These are phyloP conservation scores for Sinapis alba DNA, from an alignment of 441 rosid species.

Conservation along the genomic window DNA sequence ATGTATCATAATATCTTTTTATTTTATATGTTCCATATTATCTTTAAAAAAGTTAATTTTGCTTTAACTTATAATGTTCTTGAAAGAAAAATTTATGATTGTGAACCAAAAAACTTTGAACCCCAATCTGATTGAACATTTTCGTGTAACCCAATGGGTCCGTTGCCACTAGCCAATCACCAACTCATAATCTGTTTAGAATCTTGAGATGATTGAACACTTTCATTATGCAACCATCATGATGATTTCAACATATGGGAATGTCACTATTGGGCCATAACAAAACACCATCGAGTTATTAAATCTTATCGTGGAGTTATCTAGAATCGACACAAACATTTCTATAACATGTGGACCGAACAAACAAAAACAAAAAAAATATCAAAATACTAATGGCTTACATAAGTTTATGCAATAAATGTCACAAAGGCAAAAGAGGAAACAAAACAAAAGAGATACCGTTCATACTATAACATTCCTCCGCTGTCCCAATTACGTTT, in stretches of 20 bases:
- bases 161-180: conserved; percentile 32
- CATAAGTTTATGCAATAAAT: conserved; percentile 20
- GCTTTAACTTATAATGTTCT: background rate
- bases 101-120: conserved; percentile 17
- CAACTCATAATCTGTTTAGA: conserved; percentile 19
- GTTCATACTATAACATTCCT: conserved; percentile 38
- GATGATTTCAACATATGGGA: conserved; percentile 2
- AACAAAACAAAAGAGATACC: conserved; percentile 36
- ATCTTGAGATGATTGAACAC: background rate
- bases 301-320: conserved; percentile 36
- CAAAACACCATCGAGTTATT: conserved; percentile 24
- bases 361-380: conserved; percentile 14
- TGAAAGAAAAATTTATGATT: background rate
- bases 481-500: conserved; percentile 33
- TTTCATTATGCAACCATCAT: background rate
- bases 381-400: conserved; percentile 30
- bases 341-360: conserved; percentile 30
- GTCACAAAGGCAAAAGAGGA: conserved; percentile 21
- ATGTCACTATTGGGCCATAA: conserved; percentile 27
- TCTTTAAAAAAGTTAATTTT: background rate
- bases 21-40: too few relatives aligned
- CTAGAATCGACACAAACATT: conserved; percentile 27
- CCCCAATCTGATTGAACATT: conserved; percentile 23
- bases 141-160: conserved; percentile 29
- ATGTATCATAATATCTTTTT: too few relatives aligned